Evolutionary conservation across 2,329 filamentous ascomycete genomes (phyloP).

Genomic region (Penicillium thymicola): DNA sequence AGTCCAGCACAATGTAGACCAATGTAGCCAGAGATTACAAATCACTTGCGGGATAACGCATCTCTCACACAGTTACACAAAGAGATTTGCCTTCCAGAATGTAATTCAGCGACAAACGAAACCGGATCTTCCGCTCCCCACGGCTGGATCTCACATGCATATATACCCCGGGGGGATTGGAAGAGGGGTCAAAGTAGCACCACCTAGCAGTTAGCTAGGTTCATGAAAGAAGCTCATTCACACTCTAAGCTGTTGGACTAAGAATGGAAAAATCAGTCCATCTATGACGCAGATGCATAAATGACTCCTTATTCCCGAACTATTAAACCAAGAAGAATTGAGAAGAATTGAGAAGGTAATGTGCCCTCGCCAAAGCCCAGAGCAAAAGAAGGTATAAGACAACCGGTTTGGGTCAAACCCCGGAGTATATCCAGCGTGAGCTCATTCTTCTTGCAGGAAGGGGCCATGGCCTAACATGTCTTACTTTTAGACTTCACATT

Average conservation of each 20-base stretch:
- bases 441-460: background rate
- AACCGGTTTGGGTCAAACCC: background rate
- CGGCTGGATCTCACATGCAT: constrained; percentile 10
- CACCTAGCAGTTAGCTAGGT: constrained; percentile 12
- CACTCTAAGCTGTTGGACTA: background rate
- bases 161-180: background rate
- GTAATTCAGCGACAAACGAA: constrained; percentile 1
- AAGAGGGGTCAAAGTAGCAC: background rate
- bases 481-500: constrained; percentile 8
- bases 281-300: background rate
- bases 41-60: background rate
- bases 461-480: background rate
- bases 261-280: background rate
- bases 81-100: background rate
- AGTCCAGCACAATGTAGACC: background rate
- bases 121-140: constrained; percentile 7
- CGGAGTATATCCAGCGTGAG: constrained; percentile 3
- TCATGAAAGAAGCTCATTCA: background rate
- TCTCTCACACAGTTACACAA: constrained; percentile 3
- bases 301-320: background rate
- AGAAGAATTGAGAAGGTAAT: background rate
- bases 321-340: background rate
- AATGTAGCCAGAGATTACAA: background rate
- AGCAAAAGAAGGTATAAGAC: background rate
- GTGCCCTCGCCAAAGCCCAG: background rate